phyloP scores from a whole-genome alignment of 225 moss, liverwort and hornwort genomes.

The Pseudoscleropodium purum region DNA sequence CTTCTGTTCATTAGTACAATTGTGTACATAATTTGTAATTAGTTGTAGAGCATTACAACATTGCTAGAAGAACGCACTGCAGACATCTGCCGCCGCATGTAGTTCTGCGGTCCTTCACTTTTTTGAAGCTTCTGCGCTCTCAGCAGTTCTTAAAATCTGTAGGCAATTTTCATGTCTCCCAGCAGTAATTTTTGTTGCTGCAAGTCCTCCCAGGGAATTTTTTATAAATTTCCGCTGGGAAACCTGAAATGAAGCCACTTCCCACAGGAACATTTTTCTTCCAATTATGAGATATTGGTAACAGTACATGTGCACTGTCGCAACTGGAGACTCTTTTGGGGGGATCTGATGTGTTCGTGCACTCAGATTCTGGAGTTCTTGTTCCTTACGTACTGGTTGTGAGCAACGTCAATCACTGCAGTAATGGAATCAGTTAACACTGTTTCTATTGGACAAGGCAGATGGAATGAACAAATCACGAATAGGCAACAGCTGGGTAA shows the following conservation, averaged over 20 bases:
- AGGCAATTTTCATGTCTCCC: background rate
- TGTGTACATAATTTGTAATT: constrained; percentile 19
- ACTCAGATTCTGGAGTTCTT: background rate
- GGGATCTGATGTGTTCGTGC: background rate
- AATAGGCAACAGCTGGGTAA: background rate
- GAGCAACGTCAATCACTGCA: background rate
- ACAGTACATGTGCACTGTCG: background rate
- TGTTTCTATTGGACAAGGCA: background rate
- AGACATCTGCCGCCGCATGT: background rate
- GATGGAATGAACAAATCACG: background rate
- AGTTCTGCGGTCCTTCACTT: background rate
- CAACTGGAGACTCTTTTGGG: background rate
- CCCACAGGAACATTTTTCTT: background rate
- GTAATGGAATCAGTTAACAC: background rate
- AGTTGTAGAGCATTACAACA: background rate
- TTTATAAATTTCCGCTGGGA: background rate
- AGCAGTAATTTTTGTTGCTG: background rate
- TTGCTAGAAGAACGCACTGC: background rate
- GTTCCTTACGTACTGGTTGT: background rate
- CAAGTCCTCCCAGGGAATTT: background rate
- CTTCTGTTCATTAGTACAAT: background rate
- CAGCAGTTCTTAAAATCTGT: background rate
- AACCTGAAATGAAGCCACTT: background rate
- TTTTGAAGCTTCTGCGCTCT: constrained; percentile 4
- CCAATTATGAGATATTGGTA: background rate